Base-by-base conservation (phyloP, 2,329 filamentous ascomycete genomes). In the Remersonia thermophila region DNA sequence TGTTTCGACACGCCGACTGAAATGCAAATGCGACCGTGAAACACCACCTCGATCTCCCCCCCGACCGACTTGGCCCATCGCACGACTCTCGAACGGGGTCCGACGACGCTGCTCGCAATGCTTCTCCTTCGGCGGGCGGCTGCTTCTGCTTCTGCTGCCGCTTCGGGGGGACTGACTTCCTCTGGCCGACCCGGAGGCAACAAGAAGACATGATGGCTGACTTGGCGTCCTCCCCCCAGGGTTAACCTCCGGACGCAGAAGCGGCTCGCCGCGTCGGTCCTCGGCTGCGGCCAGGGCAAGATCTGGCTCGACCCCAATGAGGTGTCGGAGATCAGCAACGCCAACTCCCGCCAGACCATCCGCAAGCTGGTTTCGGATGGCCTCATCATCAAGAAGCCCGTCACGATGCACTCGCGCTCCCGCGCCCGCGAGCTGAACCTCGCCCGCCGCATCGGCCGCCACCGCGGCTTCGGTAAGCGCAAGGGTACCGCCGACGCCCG, bases 251-350 rank as follows among this genome's bases (percentile, higher is more conserved):
- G 81, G 70, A 96, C 91, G 69, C 93, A 98, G 80, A 98, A 98
- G 83, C 89, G 93, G 74, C 87, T 98, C 62, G 91, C 91, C 67
- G 85, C 91, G 63, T 83, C 89, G 70, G 91, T 98, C 68, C 84
- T 94, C 67, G 86, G 86, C 77, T 93, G 85, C 75, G 91, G 91
- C 67, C 81, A 98, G 83, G 84, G 89, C 80, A 98, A 98, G 84
- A 93, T 98, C 73, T 98, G 91, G 91, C 87, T 98, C 66, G 91
- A 98, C 72, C 91, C 91, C 69, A 96, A 93, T 68, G 91, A 98
- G 77, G 79, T 87, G 72, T 91, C 71, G 77, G 91, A 98, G 73
- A 98, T 98, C 74, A 86, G 83, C 75, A 96, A 95, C 71, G 91
- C 91, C 81, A 98, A 98, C 83, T 96, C 89, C 60, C 89, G 91